Base-by-base conservation (phyloP, 1,284 basidiomycete species). In the Sporisorium scitamineum region DNA sequence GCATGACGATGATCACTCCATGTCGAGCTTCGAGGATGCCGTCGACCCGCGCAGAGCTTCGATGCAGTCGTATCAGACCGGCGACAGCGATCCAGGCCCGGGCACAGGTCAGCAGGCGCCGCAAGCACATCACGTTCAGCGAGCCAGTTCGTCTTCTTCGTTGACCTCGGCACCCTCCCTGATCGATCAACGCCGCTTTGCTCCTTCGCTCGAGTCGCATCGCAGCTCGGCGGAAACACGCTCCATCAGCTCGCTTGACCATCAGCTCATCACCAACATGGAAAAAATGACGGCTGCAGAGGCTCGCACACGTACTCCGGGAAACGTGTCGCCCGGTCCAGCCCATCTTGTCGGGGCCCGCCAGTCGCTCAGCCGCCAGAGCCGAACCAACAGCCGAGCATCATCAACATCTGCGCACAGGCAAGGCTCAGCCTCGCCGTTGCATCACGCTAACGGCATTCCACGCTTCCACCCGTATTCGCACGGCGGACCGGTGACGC, bases 391-490 rank as follows among this genome's bases (percentile, higher is more conserved):
- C 54, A 82, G 80, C 45, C 73, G 80, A 39, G 76, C 80, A 11
- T 78, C 74, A 14, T 83, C 81, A 34, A 67, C 75, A 11, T 83
- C 81, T 14, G 74, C 70, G 24, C 80, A 83, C 42, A 67, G 81
- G 16, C 70, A 70, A 44, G 81, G 81, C 9, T 81, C 80, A 31
- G 79, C 81, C 16, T 81, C 80, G 14, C 81, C 81, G 11, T 64
- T 83, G 54, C 81, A 83, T 61, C 78, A 80, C 66, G 69, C 78
- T 9, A 68, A 71, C 20, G 78, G 74, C 26, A 73, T 76, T n/a
- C 80, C 81, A 2, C 73, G 81, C 41, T 83, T 81, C 67, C 81
- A 83, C 61, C 81, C 81, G 3, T 83, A 83, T 32, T 80, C 79
- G 52, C 70, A 71, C 34, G 79, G 79, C 16, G 58, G 61, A 10